A percentile compares a stretch with the other conserved stretches of the same genome.
Conservation (phyloP, 306 rosid genomes). For the Pterocarpus macrocarpus region DNA sequence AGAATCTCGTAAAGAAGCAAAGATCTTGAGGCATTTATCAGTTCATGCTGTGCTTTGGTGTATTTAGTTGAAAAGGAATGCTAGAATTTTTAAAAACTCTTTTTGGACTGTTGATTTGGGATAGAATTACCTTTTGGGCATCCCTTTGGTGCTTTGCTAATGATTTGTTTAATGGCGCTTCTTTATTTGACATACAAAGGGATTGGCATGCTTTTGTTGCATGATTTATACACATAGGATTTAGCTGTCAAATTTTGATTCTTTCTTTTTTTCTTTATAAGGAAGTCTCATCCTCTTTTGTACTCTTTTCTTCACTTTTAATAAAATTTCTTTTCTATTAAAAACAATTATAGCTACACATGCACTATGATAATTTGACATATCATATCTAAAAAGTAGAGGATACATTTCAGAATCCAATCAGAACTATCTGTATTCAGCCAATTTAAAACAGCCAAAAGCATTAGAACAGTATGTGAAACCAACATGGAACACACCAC, state of each 20-base stretch:
- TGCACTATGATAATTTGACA: slow-evolving; percentile 2
- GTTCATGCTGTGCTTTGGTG: neutral
- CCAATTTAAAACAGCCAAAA: slow-evolving; percentile 11
- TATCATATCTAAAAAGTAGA: slow-evolving; percentile 5
- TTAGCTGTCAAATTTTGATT: neutral
- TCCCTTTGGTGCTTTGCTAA: neutral
- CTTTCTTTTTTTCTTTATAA: no score
- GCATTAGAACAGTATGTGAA: neutral
- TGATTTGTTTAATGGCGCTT: neutral
- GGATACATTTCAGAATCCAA: neutral
- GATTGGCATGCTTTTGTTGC: neutral
- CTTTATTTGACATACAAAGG: neutral
- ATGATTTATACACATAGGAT: neutral
- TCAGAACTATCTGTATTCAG: slow-evolving; percentile 9
- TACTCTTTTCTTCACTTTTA: neutral
- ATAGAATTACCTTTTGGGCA: neutral
- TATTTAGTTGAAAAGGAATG: no score
- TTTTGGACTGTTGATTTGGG: neutral
- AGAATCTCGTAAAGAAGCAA: neutral
- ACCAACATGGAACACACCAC: slow-evolving; percentile 1
- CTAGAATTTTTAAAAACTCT: no score
- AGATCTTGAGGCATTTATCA: neutral
- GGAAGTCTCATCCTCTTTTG: neutral
- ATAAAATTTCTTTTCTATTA: neutral
- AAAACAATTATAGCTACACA: neutral